Evolutionary conservation across 495 filamentous ascomycete genomes (phyloP).

Genomic region (Lophiotrema nucula): DNA sequence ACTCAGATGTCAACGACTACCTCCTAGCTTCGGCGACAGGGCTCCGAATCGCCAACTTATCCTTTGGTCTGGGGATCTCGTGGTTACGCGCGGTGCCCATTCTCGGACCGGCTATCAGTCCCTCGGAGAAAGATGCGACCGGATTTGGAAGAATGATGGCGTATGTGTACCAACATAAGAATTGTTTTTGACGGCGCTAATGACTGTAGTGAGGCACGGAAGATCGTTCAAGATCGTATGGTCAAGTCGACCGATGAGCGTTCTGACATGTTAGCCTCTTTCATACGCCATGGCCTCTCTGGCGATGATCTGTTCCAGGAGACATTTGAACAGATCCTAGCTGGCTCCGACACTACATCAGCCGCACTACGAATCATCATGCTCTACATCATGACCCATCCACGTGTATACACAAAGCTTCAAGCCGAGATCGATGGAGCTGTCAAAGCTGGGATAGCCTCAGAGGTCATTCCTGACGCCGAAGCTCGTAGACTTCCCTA

Average conservation of each 20-base stretch:
- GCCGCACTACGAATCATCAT: constrained; percentile 23
- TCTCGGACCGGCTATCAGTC: constrained; percentile 23
- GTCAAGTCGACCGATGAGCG: constrained; percentile 27
- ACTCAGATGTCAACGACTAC: constrained; percentile 52
- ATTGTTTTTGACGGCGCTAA: not conserved
- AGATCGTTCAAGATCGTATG: constrained; percentile 9
- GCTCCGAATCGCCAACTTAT: constrained; percentile 17
- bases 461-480: constrained; percentile 22
- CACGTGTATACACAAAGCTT: constrained; percentile 25
- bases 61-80: constrained; percentile 13
- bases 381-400: constrained; percentile 30
- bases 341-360: constrained; percentile 31
- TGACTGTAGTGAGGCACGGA: constrained; percentile 5
- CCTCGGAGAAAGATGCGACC: constrained; percentile 20
- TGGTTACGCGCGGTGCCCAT: constrained; percentile 28
- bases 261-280: constrained; percentile 44
- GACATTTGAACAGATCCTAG: constrained; percentile 38
- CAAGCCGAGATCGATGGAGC: constrained; percentile 31
- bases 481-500: constrained; percentile 25
- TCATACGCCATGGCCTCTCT: constrained; percentile 42
- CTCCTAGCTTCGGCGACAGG: constrained; percentile 43
- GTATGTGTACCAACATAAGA: not conserved
- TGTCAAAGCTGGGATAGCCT: constrained; percentile 16
- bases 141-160: constrained; percentile 32
- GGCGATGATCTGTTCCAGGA: constrained; percentile 42